Base-by-base conservation (phyloP, 2,329 filamentous ascomycete species). In the Xylaria digitata region DNA sequence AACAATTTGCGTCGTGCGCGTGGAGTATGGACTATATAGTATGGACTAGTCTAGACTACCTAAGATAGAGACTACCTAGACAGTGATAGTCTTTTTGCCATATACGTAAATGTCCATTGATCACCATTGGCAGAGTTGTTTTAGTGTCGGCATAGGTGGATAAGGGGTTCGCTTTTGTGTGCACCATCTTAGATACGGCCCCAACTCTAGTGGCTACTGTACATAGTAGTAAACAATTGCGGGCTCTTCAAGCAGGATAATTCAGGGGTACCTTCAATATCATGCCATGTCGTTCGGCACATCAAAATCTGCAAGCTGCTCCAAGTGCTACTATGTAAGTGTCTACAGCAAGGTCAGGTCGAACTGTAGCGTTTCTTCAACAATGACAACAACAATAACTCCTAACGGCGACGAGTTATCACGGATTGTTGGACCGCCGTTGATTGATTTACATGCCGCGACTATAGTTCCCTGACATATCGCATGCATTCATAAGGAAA, bases 91-190 rank as follows among this genome's bases (percentile, higher is more conserved):
- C 34, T 37, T 37, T 50, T 11, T 3, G 17, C 17, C n/a, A 52
- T 34, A 32, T 21, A 23, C 42, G 15, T 26, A 19, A 26, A 45
- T 37, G 6, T 30, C 13, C 26, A 30, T 32, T 43, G 42, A 55
- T 55, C 30, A 7, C 23, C 30, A 57, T 65, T 62, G 26, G 52
- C 17, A 7, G 30, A 40, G 17, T 42, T 8, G 34, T 8, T 37
- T 45, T 59, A 54, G 59, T 43, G 30, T 34, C 53, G 52, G 64
- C 46, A 30, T 9, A 52, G 30, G 45, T 64, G 65, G 61, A 64
- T 64, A 60, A 61, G 61, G 65, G 65, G 62, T 55, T 65, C 62
- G 49, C 49, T 21, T 46, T 43, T 15, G 50, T 52, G 42, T 42
- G 21, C 11, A 40, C 13, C 13, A 40, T 13, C 11, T 8, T 37